These are phyloP conservation scores for Botrytis paeoniae DNA, from an alignment of 2,329 filamentous ascomycete genomes.

Conservation along the genomic window DNA sequence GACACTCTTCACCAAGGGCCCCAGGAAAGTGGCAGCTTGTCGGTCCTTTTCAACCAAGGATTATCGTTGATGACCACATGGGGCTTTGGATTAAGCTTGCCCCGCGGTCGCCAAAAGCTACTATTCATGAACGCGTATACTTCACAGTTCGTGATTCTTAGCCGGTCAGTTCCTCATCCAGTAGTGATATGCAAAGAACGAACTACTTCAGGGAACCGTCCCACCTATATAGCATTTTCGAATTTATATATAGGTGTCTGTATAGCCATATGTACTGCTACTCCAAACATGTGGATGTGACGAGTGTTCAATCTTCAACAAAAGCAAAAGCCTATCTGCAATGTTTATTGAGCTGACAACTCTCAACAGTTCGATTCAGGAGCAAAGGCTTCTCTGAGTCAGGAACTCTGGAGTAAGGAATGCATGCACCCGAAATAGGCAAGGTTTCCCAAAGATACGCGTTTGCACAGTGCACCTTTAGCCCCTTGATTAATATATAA, in stretches of 20 bases:
- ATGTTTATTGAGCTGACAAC: neutral
- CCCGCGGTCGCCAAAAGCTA: constrained; percentile 21
- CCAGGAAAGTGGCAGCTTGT: constrained; percentile 17
- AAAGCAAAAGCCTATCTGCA: constrained; percentile 8
- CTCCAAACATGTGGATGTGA: constrained; percentile 10
- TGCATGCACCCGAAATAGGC: constrained; percentile 14
- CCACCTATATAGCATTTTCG: neutral
- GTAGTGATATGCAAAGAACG: constrained; percentile 1
- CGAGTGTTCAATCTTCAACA: constrained; percentile 9
- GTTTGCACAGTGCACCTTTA: constrained; percentile 12
- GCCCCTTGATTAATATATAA: constrained; percentile 18
- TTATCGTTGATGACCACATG: constrained; percentile 30
- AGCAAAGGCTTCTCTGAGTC: constrained; percentile 4
- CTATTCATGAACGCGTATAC: constrained; percentile 10
- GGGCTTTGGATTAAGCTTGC: constrained; percentile 17
- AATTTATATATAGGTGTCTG: neutral
- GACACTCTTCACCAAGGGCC: constrained; percentile 1
- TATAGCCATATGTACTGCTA: constrained; percentile 12
- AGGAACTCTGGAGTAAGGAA: neutral
- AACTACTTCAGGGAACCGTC: neutral
- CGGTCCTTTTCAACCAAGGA: constrained; percentile 24
- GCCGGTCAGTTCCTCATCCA: neutral
- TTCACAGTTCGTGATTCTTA: neutral
- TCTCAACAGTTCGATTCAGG: neutral
- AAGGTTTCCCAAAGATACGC: constrained; percentile 14